Evolutionary conservation across 1,139 yeast genomes (phyloP), one percentile per base, ranked within the genome.

Genomic region (Magnusiomyces tetraspermus): DNA sequence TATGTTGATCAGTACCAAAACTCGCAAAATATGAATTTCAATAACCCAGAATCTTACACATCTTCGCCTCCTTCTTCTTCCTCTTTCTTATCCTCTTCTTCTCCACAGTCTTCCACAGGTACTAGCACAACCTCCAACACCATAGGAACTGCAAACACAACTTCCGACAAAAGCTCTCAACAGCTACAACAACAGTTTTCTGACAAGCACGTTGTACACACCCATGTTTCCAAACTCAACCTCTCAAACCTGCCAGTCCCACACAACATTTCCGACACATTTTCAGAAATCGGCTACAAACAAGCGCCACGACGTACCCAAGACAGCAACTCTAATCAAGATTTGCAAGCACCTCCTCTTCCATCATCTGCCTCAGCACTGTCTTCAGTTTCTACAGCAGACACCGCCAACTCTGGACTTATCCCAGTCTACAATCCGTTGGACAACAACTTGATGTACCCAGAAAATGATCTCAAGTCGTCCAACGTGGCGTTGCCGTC

Each of bases 211-310:
- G 21, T 30, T 6, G 22, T 30, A 26, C 23, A 17, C 36, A 26
- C 46, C 21, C 46, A 43, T 15, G 46, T 43, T 23, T 15, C 15
- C 33, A 26, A 30, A 10, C 17, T 43, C 10, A 59, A 61, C 45
- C 59, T 65, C 46, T 46, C 61, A 17, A 51, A 56, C 22, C 56
- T 68, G 41, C 69, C 70, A 4, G 62, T 63, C 1, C 71, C 71
- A 10, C 69, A 67, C 52, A 58, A 60, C 38, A 56, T 68, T n/a
- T 62, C 60, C 17, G 68, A 63, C 37, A 55, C 53, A n/a, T 66
- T 58, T 43, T 57, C 62, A 11, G 63, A 66, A 17, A 58, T 66
- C 22, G 53, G 60, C 33, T 67, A 58, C 53, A 68, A 69, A n/a
- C 69, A 68, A n/a, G 65, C 60, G 42, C 53, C 59, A 31, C 51